These are phyloP conservation scores for Russula sp. DNA, from an alignment of 768 basidiomycete species.

Conservation along the genomic window DNA sequence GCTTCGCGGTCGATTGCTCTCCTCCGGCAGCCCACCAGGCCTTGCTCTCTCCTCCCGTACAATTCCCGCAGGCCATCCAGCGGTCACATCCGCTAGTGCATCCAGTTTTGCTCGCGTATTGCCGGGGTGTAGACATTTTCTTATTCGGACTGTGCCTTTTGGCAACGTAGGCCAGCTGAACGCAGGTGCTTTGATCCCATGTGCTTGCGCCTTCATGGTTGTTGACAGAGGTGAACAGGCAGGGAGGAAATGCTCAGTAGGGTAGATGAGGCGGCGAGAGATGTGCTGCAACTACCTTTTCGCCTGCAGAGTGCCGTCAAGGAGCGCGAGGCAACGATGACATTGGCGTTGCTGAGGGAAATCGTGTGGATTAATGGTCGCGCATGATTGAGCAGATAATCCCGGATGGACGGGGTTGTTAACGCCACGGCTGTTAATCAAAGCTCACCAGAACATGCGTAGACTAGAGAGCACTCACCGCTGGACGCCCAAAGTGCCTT, in stretches of 20 bases:
- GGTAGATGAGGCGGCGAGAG: conserved; percentile 27
- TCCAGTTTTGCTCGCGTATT: conserved; percentile 62
- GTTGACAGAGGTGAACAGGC: too few species aligned
- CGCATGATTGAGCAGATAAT: conserved; percentile 83
- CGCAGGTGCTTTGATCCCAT: conserved; percentile 58
- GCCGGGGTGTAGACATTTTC: conserved; percentile 81
- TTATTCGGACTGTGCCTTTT: conserved; percentile 71
- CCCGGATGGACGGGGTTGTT: conserved; percentile 42
- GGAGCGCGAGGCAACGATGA: conserved; percentile 66
- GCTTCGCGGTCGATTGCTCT: too few species aligned
- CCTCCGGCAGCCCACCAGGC: too few species aligned
- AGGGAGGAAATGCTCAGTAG: conserved; percentile 28
- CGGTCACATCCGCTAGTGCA: conserved; percentile 41
- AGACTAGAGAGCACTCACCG: conserved; percentile 48
- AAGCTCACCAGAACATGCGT: too few species aligned
- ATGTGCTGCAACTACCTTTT: conserved; percentile 38
- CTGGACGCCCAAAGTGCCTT: too few species aligned
- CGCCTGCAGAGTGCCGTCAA: conserved; percentile 66
- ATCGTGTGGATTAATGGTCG: conserved; percentile 90
- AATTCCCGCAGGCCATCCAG: too few species aligned
- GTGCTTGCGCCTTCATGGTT: background rate
- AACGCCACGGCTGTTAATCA: conserved; percentile 77
- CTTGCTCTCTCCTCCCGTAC: too few species aligned
- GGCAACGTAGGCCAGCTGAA: conserved; percentile 89
- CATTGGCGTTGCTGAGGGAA: conserved; percentile 62